A percentile compares a stretch with the other conserved stretches of the same genome.
Conservation (phyloP, 352 stramenopile genomes). For the Ophiocytium majus region DNA sequence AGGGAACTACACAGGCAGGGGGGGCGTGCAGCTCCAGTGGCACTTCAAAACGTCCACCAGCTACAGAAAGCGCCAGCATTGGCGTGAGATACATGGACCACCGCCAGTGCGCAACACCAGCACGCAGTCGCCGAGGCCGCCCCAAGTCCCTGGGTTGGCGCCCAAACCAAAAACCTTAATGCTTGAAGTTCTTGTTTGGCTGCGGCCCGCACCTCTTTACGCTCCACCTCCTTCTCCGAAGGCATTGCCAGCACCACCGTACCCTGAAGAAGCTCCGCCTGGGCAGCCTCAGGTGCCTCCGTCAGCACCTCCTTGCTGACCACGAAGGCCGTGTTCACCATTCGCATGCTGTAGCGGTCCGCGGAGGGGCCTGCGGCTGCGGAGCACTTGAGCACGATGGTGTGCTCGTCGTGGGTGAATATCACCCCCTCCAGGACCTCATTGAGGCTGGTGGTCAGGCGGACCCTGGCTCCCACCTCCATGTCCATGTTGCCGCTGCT, state of each 20-base stretch:
- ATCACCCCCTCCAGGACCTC: not conserved
- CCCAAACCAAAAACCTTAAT: not conserved
- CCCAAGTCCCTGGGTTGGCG: not conserved
- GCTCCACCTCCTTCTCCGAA: not conserved
- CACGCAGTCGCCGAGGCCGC: not conserved
- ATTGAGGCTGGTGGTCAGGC: not conserved
- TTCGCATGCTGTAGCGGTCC: not conserved
- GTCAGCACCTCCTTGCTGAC: not conserved
- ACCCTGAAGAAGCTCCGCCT: not conserved
- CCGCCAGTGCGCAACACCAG: not conserved
- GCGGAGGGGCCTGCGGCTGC: not conserved
- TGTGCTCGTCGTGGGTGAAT: not conserved
- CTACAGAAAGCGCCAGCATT: not conserved
- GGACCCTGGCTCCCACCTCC: not conserved
- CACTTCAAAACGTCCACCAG: not conserved
- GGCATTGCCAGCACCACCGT: not conserved
- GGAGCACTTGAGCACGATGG: not conserved
- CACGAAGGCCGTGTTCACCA: not conserved
- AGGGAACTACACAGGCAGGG: too few relatives aligned
- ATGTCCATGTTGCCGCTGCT: not conserved
- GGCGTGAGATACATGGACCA: too few relatives aligned
- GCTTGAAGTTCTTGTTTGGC: not conserved
- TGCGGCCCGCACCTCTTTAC: not conserved
- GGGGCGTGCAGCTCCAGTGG: too few relatives aligned
- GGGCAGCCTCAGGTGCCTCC: not conserved